Conservation (phyloP, 805 yeast species). For the Brettanomyces sp. region DNA sequence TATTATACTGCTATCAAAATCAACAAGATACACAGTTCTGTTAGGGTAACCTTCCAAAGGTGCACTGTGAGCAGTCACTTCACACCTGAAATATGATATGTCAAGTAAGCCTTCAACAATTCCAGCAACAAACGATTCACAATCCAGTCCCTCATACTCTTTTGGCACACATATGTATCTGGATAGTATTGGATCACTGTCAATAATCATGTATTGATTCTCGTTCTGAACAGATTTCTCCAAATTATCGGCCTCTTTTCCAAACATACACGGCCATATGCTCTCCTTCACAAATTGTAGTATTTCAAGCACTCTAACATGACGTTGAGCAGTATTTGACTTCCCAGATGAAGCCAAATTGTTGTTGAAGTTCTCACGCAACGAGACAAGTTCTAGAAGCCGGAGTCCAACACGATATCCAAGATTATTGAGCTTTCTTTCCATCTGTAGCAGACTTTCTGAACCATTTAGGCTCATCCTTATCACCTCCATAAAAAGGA, state of each 20-base stretch:
- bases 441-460: conserved; percentile 60
- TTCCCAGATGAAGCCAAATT: conserved; percentile 39
- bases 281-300: conserved; percentile 66
- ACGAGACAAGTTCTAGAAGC: conserved; percentile 55
- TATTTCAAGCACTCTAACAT: conserved; percentile 60
- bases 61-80: conserved; percentile 76
- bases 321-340: conserved; percentile 58
- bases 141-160: conserved; percentile 68
- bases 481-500: conserved; percentile 61
- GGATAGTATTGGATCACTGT: conserved; percentile 62
- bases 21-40: conserved; percentile 68
- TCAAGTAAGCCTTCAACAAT: conserved; percentile 76
- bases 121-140: conserved; percentile 81
- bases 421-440: conserved; percentile 48
- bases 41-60: conserved; percentile 49
- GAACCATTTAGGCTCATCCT: conserved; percentile 54
- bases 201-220: conserved; percentile 71
- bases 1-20: conserved; percentile 51
- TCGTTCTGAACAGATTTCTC: conserved; percentile 43
- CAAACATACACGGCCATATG: conserved; percentile 69
- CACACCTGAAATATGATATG: conserved; percentile 60
- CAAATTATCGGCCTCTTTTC: conserved; percentile 50
- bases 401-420: conserved; percentile 76
- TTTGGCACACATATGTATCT: conserved; percentile 69
- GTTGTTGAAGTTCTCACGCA: conserved; percentile 47